Conservation (phyloP, 257 asterid species). For the Nicotiana benthamiana region DNA sequence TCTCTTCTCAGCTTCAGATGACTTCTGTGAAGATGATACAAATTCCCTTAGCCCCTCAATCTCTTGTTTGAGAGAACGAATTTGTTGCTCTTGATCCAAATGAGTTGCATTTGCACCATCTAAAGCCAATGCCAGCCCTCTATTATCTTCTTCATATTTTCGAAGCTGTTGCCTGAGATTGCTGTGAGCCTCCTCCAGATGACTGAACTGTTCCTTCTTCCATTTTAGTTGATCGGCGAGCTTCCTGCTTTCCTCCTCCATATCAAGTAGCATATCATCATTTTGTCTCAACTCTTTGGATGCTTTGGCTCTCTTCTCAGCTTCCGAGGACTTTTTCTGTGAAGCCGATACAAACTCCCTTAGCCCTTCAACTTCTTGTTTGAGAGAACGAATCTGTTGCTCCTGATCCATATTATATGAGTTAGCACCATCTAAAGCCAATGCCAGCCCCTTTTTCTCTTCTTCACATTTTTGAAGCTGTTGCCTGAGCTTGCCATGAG, state of each 20-base stretch:
- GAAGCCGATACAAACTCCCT: background rate
- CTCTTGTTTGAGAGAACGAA: slow-evolving; percentile 9
- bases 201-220: slow-evolving; percentile 83
- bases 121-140: background rate
- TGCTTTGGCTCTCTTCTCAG: slow-evolving; percentile 21
- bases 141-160: slow-evolving; percentile 44
- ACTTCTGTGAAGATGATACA: background rate
- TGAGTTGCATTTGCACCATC: background rate
- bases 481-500: slow-evolving; percentile 55
- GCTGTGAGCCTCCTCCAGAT: slow-evolving; percentile 69
- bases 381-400: slow-evolving; percentile 2
- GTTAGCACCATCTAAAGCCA: background rate
- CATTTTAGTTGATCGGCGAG: slow-evolving; percentile 67
- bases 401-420: slow-evolving; percentile 4
- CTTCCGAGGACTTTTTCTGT: slow-evolving; percentile 15
- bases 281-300: slow-evolving; percentile 32
- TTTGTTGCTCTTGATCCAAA: slow-evolving; percentile 11
- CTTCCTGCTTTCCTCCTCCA: slow-evolving; percentile 55
- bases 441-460: slow-evolving; percentile 12
- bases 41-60: slow-evolving; percentile 4
- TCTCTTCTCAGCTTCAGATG: slow-evolving; percentile 24
- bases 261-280: slow-evolving; percentile 37
- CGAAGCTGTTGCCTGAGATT: slow-evolving; percentile 44
- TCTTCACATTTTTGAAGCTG: slow-evolving; percentile 43
- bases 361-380: slow-evolving; percentile 11